Evolutionary conservation across 2,329 filamentous ascomycete genomes (phyloP).

Genomic region (Diaporthe batatas): DNA sequence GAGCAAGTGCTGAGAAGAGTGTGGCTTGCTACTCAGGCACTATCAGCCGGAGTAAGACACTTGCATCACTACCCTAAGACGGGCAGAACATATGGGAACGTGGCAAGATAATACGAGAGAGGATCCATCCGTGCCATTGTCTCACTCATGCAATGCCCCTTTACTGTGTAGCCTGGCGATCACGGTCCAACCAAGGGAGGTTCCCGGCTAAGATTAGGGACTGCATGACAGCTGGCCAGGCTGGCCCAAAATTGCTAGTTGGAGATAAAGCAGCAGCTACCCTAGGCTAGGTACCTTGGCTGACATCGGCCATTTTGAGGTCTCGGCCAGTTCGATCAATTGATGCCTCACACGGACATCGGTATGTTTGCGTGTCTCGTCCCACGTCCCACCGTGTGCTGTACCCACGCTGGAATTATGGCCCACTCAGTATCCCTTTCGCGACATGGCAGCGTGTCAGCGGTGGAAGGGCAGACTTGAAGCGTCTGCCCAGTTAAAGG

Average conservation of each 20-base stretch:
- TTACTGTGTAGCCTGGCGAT: background rate
- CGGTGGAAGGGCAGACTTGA: background rate
- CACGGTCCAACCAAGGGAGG: background rate
- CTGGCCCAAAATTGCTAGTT: too few species aligned
- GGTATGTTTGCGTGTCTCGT: slow-evolving; percentile 16
- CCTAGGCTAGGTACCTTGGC: background rate
- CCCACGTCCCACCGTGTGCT: background rate
- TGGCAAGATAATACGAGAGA: background rate
- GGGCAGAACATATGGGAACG: background rate
- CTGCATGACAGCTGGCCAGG: too few species aligned
- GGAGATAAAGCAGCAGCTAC: too few species aligned
- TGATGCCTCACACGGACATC: background rate
- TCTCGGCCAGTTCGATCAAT: slow-evolving; percentile 21
- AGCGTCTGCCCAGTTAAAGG: too few species aligned
- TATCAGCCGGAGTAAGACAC: background rate
- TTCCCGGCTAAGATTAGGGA: background rate
- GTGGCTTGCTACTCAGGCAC: background rate
- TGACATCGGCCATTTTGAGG: background rate
- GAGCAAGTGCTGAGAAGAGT: background rate
- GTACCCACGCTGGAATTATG: too few species aligned
- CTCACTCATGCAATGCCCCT: slow-evolving; percentile 17
- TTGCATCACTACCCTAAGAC: background rate
- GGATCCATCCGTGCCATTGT: background rate
- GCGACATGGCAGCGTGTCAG: too few species aligned
- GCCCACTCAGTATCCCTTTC: background rate